Conservation (phyloP, 2,329 filamentous ascomycete species). For the Talaromyces sp. region DNA sequence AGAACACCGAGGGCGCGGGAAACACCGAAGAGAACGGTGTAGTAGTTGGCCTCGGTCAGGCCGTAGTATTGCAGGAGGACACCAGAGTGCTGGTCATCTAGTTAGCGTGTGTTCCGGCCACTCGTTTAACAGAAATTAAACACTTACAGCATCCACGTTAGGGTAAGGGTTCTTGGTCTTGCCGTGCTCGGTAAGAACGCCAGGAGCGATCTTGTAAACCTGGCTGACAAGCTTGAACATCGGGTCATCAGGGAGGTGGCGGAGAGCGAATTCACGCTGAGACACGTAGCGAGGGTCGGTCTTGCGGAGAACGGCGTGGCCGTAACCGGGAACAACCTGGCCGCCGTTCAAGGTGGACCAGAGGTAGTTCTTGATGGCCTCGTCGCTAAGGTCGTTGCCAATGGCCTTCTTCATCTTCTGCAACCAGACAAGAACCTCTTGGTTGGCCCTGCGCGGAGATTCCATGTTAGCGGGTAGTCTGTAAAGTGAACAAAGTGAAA, state of each 20-base stretch:
- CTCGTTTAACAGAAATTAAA: background rate
- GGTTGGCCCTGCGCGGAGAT: slow-evolving; percentile 65
- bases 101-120: slow-evolving; percentile 12
- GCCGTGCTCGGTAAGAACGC: slow-evolving; percentile 97
- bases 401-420: slow-evolving; percentile 96
- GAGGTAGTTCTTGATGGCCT: slow-evolving; percentile 97
- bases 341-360: slow-evolving; percentile 95
- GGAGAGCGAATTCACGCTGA: slow-evolving; percentile 92
- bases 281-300: slow-evolving; percentile 98
- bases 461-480: background rate
- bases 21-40: slow-evolving; percentile 99
- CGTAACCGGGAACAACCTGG: slow-evolving; percentile 96
- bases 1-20: slow-evolving; percentile 97
- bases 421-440: slow-evolving; percentile 99
- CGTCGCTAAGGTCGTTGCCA: slow-evolving; percentile 91
- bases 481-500: background rate
- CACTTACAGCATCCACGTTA: slow-evolving; percentile 79
- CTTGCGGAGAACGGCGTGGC: slow-evolving; percentile 98
- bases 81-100: slow-evolving; percentile 68
- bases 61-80: slow-evolving; percentile 99
- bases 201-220: slow-evolving; percentile 99
- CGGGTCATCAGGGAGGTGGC: slow-evolving; percentile 91
- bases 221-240: slow-evolving; percentile 99
- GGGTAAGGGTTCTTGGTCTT: slow-evolving; percentile 99
- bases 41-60: slow-evolving; percentile 98